Conservation (phyloP, 345 rosid species). For the Populus euphratica region DNA sequence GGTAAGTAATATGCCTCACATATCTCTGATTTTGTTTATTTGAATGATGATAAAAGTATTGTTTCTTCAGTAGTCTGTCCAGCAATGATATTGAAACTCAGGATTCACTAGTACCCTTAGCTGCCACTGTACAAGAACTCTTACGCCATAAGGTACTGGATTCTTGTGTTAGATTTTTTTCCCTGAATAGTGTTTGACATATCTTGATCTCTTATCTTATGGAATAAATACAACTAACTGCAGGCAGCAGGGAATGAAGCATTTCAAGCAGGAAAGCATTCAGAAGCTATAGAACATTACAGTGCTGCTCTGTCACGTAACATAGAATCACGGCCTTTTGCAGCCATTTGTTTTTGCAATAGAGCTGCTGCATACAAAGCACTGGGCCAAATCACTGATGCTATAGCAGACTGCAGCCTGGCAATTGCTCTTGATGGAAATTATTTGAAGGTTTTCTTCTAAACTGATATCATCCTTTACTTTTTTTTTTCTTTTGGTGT, state of each 20-base stretch:
- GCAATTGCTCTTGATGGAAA: constrained; percentile 87
- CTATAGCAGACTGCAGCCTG: constrained; percentile 95
- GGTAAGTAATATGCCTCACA: constrained; percentile 27
- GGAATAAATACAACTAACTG: constrained; percentile 1
- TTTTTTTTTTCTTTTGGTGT: not conserved
- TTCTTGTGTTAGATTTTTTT: not conserved
- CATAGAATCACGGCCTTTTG: constrained; percentile 83
- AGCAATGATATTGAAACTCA: constrained; percentile 45
- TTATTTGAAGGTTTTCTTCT: constrained; percentile 67
- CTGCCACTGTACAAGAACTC: constrained; percentile 62
- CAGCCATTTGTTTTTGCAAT: constrained; percentile 93
- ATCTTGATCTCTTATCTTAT: not conserved
- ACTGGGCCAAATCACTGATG: constrained; percentile 73
- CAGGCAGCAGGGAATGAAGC: constrained; percentile 96
- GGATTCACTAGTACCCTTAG: constrained; percentile 56
- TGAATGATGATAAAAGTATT: constrained; percentile 13
- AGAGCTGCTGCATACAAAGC: constrained; percentile 95
- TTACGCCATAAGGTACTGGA: constrained; percentile 65
- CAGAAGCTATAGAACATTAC: constrained; percentile 90
- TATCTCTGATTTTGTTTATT: not conserved
- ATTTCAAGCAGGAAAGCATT: constrained; percentile 75
- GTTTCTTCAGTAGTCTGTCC: constrained; percentile 14
- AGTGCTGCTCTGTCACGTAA: constrained; percentile 72
- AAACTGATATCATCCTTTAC: not conserved
- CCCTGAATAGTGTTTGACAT: not conserved